Evolutionary conservation across 257 asterid species (phyloP).

Genomic region (Eucommia ulmoides): DNA sequence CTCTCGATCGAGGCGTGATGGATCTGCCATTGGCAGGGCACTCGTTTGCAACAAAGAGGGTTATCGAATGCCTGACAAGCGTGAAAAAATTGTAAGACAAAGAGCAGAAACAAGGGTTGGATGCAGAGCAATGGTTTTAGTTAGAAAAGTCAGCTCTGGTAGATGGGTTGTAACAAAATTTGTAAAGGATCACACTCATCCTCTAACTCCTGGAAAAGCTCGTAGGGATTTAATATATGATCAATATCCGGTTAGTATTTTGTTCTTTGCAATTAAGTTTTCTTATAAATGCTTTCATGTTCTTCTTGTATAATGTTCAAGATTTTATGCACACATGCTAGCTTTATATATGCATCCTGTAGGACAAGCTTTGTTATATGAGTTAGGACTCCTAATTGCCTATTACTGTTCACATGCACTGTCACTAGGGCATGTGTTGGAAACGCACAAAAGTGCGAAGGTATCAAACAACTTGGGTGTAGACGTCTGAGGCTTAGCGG

Average conservation of each 20-base stretch:
- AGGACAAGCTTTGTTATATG: too few species aligned
- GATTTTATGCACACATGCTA: too few species aligned
- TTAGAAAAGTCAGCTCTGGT: slow-evolving; percentile 71
- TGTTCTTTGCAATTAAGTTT: background rate
- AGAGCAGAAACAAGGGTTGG: slow-evolving; percentile 97
- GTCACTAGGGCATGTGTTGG: too few species aligned
- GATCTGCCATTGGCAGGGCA: slow-evolving; percentile 94
- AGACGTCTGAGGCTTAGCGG: too few species aligned
- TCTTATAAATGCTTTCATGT: background rate
- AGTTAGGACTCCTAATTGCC: too few species aligned
- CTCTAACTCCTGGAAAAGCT: slow-evolving; percentile 80
- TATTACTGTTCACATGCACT: too few species aligned
- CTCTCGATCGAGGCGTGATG: slow-evolving; percentile 96
- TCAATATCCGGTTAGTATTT: slow-evolving; percentile 59
- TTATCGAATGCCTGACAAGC: slow-evolving; percentile 80
- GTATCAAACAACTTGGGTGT: too few species aligned
- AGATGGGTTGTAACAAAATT: slow-evolving; percentile 87
- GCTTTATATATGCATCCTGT: too few species aligned
- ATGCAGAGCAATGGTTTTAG: slow-evolving; percentile 93
- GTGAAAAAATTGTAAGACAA: slow-evolving; percentile 86
- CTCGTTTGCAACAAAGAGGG: slow-evolving; percentile 99
- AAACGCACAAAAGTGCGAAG: too few species aligned
- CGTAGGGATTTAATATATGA: slow-evolving; percentile 76
- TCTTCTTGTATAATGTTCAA: too few species aligned
- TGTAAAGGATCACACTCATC: slow-evolving; percentile 85